Conservation (phyloP, 371 early-diverging fungal species). For the Scutellospora calospora region DNA sequence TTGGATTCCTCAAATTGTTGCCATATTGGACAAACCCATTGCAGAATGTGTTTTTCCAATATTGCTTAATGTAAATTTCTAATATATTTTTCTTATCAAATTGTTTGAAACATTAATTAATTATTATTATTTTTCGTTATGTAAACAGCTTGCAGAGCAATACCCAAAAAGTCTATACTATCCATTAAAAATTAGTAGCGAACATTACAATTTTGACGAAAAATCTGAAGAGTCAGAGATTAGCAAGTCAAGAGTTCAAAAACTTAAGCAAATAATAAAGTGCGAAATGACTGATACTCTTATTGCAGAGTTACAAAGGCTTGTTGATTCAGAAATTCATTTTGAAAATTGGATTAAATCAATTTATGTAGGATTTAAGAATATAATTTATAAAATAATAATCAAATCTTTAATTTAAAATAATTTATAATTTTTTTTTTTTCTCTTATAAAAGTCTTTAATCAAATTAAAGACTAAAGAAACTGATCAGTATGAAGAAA, state of each 20-base stretch:
- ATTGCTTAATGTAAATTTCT: not conserved
- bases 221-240: not conserved
- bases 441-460: no score
- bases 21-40: not conserved
- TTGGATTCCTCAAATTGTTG: conserved; percentile 32
- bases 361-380: not conserved
- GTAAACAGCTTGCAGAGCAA: conserved; percentile 6
- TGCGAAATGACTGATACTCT: conserved; percentile 2
- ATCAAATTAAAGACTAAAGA: not conserved
- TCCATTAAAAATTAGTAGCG: conserved; percentile 14
- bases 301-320: not conserved
- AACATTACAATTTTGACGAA: conserved; percentile 34
- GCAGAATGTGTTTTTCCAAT: conserved; percentile 26
- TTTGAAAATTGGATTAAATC: not conserved
- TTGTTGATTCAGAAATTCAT: conserved; percentile 1
- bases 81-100: not conserved
- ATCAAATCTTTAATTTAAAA: not conserved
- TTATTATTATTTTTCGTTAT: not conserved
- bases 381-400: not conserved
- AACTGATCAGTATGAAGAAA: not conserved
- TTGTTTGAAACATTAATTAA: not conserved
- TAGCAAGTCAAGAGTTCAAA: conserved; percentile 11
- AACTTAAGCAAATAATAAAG: conserved; percentile 8
- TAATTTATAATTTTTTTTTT: not conserved
- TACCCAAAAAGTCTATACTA: conserved; percentile 3